A percentile compares a stretch with the other conserved stretches of the same genome.
Conservation (phyloP, 768 basidiomycete genomes). For the Mycena rebaudengoi region DNA sequence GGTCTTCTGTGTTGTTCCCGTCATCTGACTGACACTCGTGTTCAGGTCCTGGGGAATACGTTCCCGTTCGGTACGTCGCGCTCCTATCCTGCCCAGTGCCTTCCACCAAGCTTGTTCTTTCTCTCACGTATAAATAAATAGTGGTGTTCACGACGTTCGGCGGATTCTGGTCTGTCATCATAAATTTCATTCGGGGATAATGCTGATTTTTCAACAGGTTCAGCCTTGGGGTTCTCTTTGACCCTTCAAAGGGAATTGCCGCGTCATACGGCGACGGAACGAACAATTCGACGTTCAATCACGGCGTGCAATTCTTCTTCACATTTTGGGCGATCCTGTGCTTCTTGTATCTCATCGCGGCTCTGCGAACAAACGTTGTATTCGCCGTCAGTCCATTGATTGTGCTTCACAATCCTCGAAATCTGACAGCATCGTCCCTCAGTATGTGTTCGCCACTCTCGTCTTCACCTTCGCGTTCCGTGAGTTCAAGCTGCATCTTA, state of each 20-base stretch:
- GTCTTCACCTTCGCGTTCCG: slow-evolving; percentile 16
- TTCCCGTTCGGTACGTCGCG: slow-evolving; percentile 21
- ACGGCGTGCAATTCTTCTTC: slow-evolving; percentile 23
- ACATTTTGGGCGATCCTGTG: slow-evolving; percentile 21
- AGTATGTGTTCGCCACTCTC: slow-evolving; percentile 20
- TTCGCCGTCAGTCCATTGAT: slow-evolving; percentile 20
- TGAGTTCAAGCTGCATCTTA: neutral
- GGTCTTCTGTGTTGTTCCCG: neutral
- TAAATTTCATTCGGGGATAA: neutral
- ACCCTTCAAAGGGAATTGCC: slow-evolving; percentile 25
- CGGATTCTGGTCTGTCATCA: slow-evolving; percentile 23
- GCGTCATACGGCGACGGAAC: slow-evolving; percentile 9
- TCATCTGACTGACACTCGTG: slow-evolving; percentile 10
- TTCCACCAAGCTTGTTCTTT: neutral
- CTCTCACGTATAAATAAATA: neutral
- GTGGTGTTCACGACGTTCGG: slow-evolving; percentile 28
- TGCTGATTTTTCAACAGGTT: slow-evolving; percentile 10
- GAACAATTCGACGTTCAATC: slow-evolving; percentile 13
- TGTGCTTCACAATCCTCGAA: too few species aligned
- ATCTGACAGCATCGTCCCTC: neutral
- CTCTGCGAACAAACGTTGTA: slow-evolving; percentile 23
- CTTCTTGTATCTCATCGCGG: slow-evolving; percentile 18
- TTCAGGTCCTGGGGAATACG: slow-evolving; percentile 29
- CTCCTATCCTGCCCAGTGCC: too few species aligned
- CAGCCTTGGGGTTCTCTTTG: slow-evolving; percentile 19